phyloP scores from a whole-genome alignment of 1,284 basidiomycete species.

The Rhodotorula mucilaginosa region DNA sequence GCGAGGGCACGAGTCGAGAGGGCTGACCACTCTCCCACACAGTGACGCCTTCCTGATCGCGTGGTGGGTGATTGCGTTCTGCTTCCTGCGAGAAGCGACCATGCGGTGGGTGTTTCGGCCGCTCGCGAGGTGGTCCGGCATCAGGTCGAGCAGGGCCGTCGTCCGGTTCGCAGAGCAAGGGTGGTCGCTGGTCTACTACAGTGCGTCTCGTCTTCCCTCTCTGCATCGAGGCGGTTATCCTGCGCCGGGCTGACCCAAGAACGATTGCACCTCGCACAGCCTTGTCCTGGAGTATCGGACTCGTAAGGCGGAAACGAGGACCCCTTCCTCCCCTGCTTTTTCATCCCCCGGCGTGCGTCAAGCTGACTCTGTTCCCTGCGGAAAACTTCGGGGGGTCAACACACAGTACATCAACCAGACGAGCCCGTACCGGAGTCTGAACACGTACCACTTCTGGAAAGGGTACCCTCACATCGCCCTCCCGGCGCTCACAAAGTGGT shows the following conservation, averaged over 20 bases:
- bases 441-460: constrained; percentile 71
- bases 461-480: constrained; percentile 79
- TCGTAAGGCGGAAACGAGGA: constrained; percentile 62
- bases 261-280: constrained; percentile 41
- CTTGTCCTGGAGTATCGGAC: constrained; percentile 70
- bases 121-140: constrained; percentile 65
- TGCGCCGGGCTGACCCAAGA: not conserved
- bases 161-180: constrained; percentile 91
- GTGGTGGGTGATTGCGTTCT: constrained; percentile 73
- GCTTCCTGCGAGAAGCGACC: constrained; percentile 69
- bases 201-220: not conserved
- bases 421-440: constrained; percentile 65
- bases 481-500: constrained; percentile 76
- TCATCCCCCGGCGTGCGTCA: not conserved
- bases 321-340: not conserved
- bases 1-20: not conserved
- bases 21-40: not conserved
- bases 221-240: not conserved
- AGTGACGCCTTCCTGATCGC: constrained; percentile 62
- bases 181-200: constrained; percentile 75
- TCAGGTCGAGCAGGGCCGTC: constrained; percentile 54
- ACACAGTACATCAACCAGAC: constrained; percentile 73
- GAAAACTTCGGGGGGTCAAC: too few relatives aligned
- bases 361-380: not conserved
- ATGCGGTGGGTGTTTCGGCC: constrained; percentile 73